These are phyloP conservation scores for Hermanozyma aechmeae DNA, from an alignment of 805 yeast species.

Conservation along the genomic window DNA sequence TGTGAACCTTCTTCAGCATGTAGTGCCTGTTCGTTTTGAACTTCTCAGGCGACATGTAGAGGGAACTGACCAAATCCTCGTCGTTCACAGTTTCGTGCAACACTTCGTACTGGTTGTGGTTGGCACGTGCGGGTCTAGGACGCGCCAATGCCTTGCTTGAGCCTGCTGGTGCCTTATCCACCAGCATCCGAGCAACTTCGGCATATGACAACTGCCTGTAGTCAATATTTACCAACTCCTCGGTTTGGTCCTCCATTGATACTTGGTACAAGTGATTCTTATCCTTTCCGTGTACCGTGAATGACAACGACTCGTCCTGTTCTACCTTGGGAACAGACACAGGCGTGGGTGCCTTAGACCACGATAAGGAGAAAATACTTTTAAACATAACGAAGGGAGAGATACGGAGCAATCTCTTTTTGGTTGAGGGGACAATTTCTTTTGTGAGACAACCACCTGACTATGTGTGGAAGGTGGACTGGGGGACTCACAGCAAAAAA, in stretches of 20 bases:
- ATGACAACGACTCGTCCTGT: no score
- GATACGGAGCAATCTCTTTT: no score
- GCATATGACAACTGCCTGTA: constrained; percentile 31
- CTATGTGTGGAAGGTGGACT: no score
- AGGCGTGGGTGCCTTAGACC: no score
- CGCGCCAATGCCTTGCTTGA: constrained; percentile 1
- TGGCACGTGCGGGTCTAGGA: constrained; percentile 5
- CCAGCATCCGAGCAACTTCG: constrained; percentile 30
- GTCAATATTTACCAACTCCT: constrained; percentile 27
- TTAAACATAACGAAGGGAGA: no score
- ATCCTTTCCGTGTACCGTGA: constrained; percentile 19
- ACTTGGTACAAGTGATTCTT: constrained; percentile 20
- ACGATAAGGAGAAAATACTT: no score
- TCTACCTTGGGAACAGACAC: no score
- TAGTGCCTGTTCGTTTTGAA: constrained; percentile 13
- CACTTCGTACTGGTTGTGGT: constrained; percentile 10
- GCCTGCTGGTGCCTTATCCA: constrained; percentile 5
- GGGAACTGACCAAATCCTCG: constrained; percentile 5
- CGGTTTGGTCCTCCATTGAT: constrained; percentile 25
- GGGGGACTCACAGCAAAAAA: no score
- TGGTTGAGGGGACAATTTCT: no score
- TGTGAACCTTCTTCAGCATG: constrained; percentile 11
- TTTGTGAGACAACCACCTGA: no score
- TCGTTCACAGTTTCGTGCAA: constrained; percentile 5
- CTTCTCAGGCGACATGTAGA: constrained; percentile 4